Evolutionary conservation across 2,329 filamentous ascomycete species (phyloP), one percentile per base, ranked within the genome.

Genomic region (Fusarium gaditjirri): DNA sequence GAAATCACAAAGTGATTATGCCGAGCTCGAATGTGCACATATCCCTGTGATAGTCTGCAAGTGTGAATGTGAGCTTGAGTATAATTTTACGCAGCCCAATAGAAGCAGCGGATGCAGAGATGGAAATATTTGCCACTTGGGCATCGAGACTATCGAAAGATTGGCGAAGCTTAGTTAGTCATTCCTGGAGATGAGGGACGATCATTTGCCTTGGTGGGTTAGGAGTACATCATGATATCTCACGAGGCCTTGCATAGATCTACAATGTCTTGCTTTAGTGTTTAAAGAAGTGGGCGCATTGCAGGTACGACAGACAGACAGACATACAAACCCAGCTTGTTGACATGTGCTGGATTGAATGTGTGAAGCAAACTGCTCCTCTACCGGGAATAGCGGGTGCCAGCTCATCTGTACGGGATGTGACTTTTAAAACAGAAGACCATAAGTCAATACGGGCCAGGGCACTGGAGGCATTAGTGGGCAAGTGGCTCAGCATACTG

Each of bases 81-180:
- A n/a, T 33, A 10, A 38, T n/a, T 52, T 38, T 27, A 21, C 14
- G 33, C 49, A 71, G 42, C 44, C 50, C 44, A 70, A 60, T 27
- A 46, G 41, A 60, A 36, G 36, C 21, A 41, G 39, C 35, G 58
- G 35, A 25, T 52, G 23, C 29, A 43, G 46, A 57, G 62, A 42
- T 42, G 23, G 33, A 21, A 44, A 36, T n/a, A 16, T 54, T 71
- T 71, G 69, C 69, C 69, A 71, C 68, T 65, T 57, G 68, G 69
- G 68, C 68, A 74, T 61, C 55, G 52, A 68, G 52, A 68, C 68
- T 69, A 72, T 60, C 35, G 39, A 52, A 65, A 65, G 58, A 72
- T 72, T 72, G 44, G 64, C 50, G 63, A 72, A 43, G 47, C 46
- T 56, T 49, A 61, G 50, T 56, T 59, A 61, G 56, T 39, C 55